Conservation (phyloP, 306 rosid genomes). For the Vigna unguiculata region DNA sequence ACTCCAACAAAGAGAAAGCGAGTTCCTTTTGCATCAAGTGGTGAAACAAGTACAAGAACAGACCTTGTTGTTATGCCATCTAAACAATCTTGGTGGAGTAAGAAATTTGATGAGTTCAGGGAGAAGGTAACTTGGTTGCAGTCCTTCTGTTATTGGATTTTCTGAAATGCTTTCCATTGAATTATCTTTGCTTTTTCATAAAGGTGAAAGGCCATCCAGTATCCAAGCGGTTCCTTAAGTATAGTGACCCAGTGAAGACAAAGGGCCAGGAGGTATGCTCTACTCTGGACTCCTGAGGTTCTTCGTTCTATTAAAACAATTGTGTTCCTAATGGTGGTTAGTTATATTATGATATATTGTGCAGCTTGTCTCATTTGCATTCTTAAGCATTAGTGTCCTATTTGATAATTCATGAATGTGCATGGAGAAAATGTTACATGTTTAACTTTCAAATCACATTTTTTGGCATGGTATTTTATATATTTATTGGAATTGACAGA, state of each 20-base stretch:
- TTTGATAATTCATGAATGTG: constrained; percentile 7
- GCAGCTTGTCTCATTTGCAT: constrained; percentile 26
- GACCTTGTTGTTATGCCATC: constrained; percentile 71
- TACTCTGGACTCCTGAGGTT: constrained; percentile 26
- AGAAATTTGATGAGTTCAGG: constrained; percentile 80
- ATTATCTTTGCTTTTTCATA: constrained; percentile 27
- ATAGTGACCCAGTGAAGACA: constrained; percentile 76
- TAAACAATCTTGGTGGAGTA: constrained; percentile 75
- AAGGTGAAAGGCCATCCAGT: constrained; percentile 72
- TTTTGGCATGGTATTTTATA: constrained; percentile 31
- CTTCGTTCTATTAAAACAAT: constrained; percentile 20
- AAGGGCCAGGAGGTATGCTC: constrained; percentile 83
- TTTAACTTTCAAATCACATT: constrained; percentile 35
- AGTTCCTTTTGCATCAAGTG: constrained; percentile 57
- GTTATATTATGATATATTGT: constrained; percentile 24
- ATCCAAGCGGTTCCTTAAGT: constrained; percentile 60
- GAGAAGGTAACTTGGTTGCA: constrained; percentile 62
- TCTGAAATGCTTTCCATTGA: constrained; percentile 20
- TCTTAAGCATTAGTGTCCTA: constrained; percentile 7
- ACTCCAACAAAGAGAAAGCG: constrained; percentile 66
- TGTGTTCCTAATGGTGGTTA: background rate
- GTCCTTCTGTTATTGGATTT: constrained; percentile 2
- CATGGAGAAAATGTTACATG: background rate
- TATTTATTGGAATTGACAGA: constrained; percentile 65
- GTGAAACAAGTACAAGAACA: constrained; percentile 74